These are phyloP conservation scores for Umbelopsis sp. DNA, from an alignment of 371 early-diverging fungal genomes.

Conservation along the genomic window DNA sequence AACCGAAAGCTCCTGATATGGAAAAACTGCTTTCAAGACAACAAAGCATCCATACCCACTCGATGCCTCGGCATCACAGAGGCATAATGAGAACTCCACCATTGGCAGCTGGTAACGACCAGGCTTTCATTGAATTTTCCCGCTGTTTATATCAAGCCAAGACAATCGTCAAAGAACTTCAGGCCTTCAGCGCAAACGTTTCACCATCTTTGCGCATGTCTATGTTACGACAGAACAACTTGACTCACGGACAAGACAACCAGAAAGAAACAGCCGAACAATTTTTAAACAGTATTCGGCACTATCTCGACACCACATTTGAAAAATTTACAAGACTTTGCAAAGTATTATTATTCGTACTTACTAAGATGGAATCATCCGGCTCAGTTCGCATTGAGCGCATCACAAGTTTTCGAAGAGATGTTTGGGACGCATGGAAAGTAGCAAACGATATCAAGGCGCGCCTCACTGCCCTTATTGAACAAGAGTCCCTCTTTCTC, in stretches of 20 bases:
- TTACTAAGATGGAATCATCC: slow-evolving; percentile 37
- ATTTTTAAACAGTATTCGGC: slow-evolving; percentile 8
- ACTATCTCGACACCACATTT: slow-evolving; percentile 42
- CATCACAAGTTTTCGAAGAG: slow-evolving; percentile 42
- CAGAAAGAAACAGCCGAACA: slow-evolving; percentile 17
- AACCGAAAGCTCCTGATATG: not conserved
- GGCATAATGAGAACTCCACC: not conserved
- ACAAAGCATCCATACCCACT: not conserved
- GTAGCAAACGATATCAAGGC: slow-evolving; percentile 33
- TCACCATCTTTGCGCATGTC: slow-evolving; percentile 30
- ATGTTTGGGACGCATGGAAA: slow-evolving; percentile 42
- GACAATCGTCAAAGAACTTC: slow-evolving; percentile 42
- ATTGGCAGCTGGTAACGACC: slow-evolving; percentile 22
- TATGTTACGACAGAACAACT: slow-evolving; percentile 27
- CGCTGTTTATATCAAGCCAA: slow-evolving; percentile 54
- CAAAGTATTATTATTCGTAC: slow-evolving; percentile 34
- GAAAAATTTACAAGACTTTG: slow-evolving; percentile 45
- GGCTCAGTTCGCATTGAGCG: slow-evolving; percentile 34
- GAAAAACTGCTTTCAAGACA: not conserved
- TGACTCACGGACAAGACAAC: slow-evolving; percentile 32
- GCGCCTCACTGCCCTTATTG: not conserved
- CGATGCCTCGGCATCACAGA: slow-evolving; percentile 1
- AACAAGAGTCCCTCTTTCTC: slow-evolving; percentile 1
- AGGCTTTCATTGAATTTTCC: slow-evolving; percentile 42
- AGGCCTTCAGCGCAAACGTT: slow-evolving; percentile 39